phyloP scores from a whole-genome alignment of 148 eudicot genomes.

The Simmondsia chinensis region DNA sequence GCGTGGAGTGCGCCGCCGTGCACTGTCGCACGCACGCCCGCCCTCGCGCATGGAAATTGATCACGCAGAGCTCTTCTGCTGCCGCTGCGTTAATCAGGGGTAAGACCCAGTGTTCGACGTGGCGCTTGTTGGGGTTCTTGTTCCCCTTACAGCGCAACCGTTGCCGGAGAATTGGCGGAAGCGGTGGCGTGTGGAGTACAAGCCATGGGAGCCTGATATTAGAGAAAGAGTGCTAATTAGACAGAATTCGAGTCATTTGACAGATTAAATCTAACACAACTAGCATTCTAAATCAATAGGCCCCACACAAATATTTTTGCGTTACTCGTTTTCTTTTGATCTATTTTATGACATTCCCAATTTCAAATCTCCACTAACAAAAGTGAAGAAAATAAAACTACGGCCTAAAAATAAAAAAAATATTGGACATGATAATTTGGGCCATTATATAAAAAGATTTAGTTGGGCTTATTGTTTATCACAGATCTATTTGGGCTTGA shows the following conservation, averaged over 20 bases:
- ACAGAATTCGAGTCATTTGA: conserved; percentile 23
- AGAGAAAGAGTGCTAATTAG: conserved; percentile 26
- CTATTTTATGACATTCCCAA: too few relatives aligned
- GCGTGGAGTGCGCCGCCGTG: conserved; percentile 47
- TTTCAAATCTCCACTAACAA: too few relatives aligned
- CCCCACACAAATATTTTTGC: too few relatives aligned
- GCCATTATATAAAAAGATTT: too few relatives aligned
- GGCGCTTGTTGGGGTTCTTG: conserved; percentile 26
- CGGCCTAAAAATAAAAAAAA: too few relatives aligned
- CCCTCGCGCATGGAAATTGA: conserved; percentile 51
- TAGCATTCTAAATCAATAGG: too few relatives aligned
- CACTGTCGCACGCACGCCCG: conserved; percentile 42
- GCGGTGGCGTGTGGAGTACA: conserved; percentile 59
- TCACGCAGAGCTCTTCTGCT: conserved; percentile 65
- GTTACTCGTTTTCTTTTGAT: too few relatives aligned
- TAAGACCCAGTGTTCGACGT: conserved; percentile 57
- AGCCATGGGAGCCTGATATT: conserved; percentile 50
- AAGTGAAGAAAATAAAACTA: too few relatives aligned
- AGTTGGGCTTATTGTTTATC: too few relatives aligned
- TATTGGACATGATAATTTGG: too few relatives aligned
- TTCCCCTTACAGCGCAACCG: conserved; percentile 5
- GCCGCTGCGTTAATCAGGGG: conserved; percentile 46
- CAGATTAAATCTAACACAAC: too few relatives aligned
- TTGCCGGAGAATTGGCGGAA: conserved; percentile 37
- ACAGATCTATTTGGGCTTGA: too few relatives aligned